Conservation (phyloP, 2,329 filamentous ascomycete genomes). For the Colletotrichum tropicicola region DNA sequence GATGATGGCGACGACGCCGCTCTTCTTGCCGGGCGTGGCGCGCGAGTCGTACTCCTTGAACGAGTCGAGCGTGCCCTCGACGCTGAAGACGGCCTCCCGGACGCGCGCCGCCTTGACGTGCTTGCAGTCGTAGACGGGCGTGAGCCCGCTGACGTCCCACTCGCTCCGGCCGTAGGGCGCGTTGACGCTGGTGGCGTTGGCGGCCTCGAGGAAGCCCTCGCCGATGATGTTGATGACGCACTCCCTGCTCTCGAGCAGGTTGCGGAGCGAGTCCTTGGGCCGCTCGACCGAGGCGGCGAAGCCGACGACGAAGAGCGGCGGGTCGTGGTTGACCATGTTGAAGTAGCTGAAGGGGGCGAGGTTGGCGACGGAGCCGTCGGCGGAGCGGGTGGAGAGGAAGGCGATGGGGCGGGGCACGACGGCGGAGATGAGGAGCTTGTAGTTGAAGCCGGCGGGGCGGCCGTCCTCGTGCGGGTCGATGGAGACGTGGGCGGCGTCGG, state of each 20-base stretch:
- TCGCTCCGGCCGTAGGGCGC: conserved; percentile 80
- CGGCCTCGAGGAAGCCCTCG: conserved; percentile 87
- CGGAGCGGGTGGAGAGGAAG: conserved; percentile 63
- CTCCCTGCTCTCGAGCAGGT: conserved; percentile 76
- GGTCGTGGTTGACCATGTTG: conserved; percentile 85
- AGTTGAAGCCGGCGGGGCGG: conserved; percentile 77
- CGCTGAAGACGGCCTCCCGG: conserved; percentile 81
- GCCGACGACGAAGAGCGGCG: conserved; percentile 79
- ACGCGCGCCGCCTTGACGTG: conserved; percentile 78
- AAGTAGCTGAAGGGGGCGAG: conserved; percentile 91
- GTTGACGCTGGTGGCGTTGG: conserved; percentile 83
- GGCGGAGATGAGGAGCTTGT: conserved; percentile 88
- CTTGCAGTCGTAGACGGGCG: conserved; percentile 69
- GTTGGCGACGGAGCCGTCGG: conserved; percentile 71
- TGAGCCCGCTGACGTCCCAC: conserved; percentile 69
- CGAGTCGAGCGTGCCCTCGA: conserved; percentile 83
- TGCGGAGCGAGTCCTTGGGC: conserved; percentile 83
- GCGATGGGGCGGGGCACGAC: conserved; percentile 85
- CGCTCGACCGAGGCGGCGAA: conserved; percentile 53
- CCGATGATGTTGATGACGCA: conserved; percentile 89
- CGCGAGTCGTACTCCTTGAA: conserved; percentile 81
- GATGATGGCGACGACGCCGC: conserved; percentile 77
- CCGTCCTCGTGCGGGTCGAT: conserved; percentile 84
- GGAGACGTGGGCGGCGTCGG: conserved; percentile 69
- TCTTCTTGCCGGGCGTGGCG: conserved; percentile 75